A percentile compares a stretch with the other conserved stretches of the same genome.
phyloP scores from a whole-genome alignment of 805 yeast species.

The Novakomyces olei region DNA sequence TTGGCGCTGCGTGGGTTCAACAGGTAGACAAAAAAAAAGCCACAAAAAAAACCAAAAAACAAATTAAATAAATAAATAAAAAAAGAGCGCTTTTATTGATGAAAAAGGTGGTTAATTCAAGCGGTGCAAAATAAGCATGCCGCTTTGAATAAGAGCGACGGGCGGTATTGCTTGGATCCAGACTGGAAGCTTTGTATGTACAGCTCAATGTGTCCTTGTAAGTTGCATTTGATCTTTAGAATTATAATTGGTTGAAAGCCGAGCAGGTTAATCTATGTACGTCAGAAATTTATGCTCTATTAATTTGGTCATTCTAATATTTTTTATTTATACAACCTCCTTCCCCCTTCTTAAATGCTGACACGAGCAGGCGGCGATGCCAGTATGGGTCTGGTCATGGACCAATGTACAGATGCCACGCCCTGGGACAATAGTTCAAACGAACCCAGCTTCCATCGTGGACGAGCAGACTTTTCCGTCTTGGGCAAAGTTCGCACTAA shows the following conservation, averaged over 20 bases:
- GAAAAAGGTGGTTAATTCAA: neutral
- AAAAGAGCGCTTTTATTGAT: neutral
- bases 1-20: constrained; percentile 2
- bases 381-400: constrained; percentile 1
- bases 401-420: neutral
- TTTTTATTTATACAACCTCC: too few relatives aligned
- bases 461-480: constrained; percentile 1
- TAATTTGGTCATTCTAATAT: too few relatives aligned
- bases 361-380: constrained; percentile 4
- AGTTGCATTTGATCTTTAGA: too few relatives aligned
- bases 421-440: neutral
- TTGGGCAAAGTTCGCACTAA: constrained; percentile 2
- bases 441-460: neutral
- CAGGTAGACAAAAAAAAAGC: neutral
- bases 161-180: too few relatives aligned
- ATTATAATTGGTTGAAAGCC: too few relatives aligned
- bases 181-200: too few relatives aligned
- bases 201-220: constrained; percentile 3
- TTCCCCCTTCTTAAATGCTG: too few relatives aligned
- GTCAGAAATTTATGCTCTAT: too few relatives aligned
- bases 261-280: too few relatives aligned
- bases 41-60: neutral
- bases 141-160: too few relatives aligned
- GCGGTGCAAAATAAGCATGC: neutral
- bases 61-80: neutral